Base-by-base conservation (phyloP, 768 basidiomycete species). In the Nidularia sp. region DNA sequence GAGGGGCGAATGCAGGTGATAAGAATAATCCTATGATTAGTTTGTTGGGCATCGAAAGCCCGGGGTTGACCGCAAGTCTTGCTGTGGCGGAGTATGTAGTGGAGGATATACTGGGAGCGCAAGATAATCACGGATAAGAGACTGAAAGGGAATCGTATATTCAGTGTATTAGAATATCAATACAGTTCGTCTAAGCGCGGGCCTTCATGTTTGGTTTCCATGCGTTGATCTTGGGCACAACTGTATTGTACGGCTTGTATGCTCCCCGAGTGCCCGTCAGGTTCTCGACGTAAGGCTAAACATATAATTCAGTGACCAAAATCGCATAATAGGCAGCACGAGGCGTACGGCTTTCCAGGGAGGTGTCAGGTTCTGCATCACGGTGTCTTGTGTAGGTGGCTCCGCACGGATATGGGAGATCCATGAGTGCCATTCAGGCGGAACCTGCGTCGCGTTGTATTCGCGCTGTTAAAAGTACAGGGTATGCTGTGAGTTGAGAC, bases 371-470 rank as follows among this genome's bases (percentile, higher is more conserved):
- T 75, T 80, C 61, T 87, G 80, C 68, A 96, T 73, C 25, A 92
- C 70, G 1, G 76, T 64, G 62, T 98, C 96, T 53, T 86, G 76
- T 1, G 78, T 72, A 0, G 96, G 96, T 4, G 93, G 80, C 25
- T 85, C 82, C 58, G 85, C 81, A 47, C 96, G 88, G 61, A 96
- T 97, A 64, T 97, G 93, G 7, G 80, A 78, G 35, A 98, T 71
- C 95, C 95, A 98, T 4, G 94, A 85, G 72, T 97, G 96, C 96
- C 96, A 98, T 70, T 96, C 94, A 0, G 95, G 82, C 12, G 93
- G 90, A 34, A 97, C 86, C 74, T 99, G 96, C 0, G 91, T 80
- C n/a, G 90, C 92, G 62, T 98, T 88, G 70, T 78, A 86, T 55
- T 93, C 83, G 63, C 94, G 90, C 83, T 91, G 55, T 12, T 53